Evolutionary conservation across 192 early-diverging fungal genomes (phyloP).

Genomic region (Geosiphon pyriformis): DNA sequence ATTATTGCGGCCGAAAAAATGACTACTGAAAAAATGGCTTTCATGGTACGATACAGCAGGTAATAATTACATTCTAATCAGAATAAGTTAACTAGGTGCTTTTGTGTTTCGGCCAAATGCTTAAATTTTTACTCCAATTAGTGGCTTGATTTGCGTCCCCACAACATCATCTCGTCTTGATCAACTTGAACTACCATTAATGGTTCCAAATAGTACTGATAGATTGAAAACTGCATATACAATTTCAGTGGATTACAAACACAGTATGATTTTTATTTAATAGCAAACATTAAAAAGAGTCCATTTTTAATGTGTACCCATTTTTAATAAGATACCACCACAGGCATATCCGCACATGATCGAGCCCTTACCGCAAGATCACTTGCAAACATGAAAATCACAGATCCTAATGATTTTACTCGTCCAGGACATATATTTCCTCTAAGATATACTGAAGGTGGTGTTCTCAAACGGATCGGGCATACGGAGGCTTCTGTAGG

Average conservation of each 20-base stretch:
- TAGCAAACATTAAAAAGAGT: background rate
- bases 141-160: conserved; percentile 90
- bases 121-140: too few relatives aligned
- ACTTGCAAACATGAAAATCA: conserved; percentile 66
- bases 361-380: conserved; percentile 72
- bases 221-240: conserved; percentile 92
- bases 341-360: conserved; percentile 93
- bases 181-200: conserved; percentile 82
- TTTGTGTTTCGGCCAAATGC: too few relatives aligned
- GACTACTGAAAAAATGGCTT: conserved; percentile 89
- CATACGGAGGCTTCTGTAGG: conserved; percentile 91
- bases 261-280: conserved; percentile 31
- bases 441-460: conserved; percentile 74
- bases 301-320: background rate
- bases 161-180: conserved; percentile 74
- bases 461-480: conserved; percentile 81
- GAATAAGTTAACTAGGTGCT: too few relatives aligned
- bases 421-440: conserved; percentile 95
- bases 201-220: conserved; percentile 92
- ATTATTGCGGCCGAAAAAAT: conserved; percentile 95
- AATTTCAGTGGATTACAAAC: conserved; percentile 79
- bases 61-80: too few relatives aligned
- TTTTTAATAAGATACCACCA: conserved; percentile 62
- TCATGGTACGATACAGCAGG: conserved; percentile 93
- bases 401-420: conserved; percentile 62